Percentiles rank a stretch among this genome's conserved stretches.
Evolutionary conservation across 495 filamentous ascomycete genomes (phyloP).

Genomic region (Astrothelium macrocarpum): DNA sequence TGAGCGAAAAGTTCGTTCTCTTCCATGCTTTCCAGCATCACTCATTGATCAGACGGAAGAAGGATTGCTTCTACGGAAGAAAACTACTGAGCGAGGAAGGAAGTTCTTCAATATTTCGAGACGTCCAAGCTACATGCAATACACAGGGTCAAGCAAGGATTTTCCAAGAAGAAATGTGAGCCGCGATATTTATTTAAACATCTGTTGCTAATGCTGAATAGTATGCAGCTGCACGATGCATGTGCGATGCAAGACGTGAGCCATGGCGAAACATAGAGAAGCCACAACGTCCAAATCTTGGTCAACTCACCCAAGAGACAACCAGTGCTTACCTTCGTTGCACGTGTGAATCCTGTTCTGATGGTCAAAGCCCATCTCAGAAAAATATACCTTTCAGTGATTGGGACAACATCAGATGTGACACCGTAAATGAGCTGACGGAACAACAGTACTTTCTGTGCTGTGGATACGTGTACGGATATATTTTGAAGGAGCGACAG

Average conservation of each 20-base stretch:
- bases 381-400: not conserved
- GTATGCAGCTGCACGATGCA: not conserved
- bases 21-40: slow-evolving; percentile 65
- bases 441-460: not conserved
- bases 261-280: not conserved
- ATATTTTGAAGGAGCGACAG: not conserved
- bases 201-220: slow-evolving; percentile 65
- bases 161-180: slow-evolving; percentile 76
- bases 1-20: slow-evolving; percentile 64
- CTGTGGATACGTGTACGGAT: not conserved
- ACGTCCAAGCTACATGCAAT: not conserved
- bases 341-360: not conserved
- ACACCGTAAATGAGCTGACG: not conserved
- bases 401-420: not conserved
- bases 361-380: not conserved
- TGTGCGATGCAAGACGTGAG: not conserved
- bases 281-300: not conserved
- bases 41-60: slow-evolving; percentile 66
- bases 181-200: no score
- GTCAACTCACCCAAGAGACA: not conserved
- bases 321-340: not conserved
- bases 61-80: slow-evolving; percentile 35
- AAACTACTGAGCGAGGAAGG: slow-evolving; percentile 71
- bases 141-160: slow-evolving; percentile 43
- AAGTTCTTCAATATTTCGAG: slow-evolving; percentile 67